Conservation (phyloP, 352 stramenopile genomes). For the Globisporangium megalacanthum region DNA sequence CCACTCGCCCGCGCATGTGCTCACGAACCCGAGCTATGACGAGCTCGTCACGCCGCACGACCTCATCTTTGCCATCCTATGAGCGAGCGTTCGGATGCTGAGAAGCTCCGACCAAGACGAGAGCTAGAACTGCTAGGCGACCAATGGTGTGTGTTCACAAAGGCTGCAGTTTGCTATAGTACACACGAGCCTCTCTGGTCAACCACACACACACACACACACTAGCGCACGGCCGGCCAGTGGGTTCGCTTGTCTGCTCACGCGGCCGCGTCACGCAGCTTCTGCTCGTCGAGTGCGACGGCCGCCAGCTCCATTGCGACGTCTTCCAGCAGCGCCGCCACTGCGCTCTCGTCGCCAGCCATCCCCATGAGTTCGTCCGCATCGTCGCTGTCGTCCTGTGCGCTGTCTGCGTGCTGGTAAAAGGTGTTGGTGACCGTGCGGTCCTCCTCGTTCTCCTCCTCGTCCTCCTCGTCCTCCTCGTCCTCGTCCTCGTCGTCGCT, state of each 20-base stretch:
- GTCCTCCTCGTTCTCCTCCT: constrained; percentile 10
- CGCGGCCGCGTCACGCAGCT: constrained; percentile 10
- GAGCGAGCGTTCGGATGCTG: constrained; percentile 6
- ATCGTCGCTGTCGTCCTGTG: constrained; percentile 12
- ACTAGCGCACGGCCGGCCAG: too few relatives aligned
- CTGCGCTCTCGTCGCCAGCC: constrained; percentile 22
- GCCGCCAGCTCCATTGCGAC: constrained; percentile 68
- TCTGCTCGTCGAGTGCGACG: constrained; percentile 41
- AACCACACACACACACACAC: too few relatives aligned
- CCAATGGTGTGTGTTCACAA: too few relatives aligned
- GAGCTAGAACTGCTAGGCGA: too few relatives aligned
- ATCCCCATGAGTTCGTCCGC: constrained; percentile 7
- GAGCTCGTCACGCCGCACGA: constrained; percentile 56
- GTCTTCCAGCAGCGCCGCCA: constrained; percentile 50
- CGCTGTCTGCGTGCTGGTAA: constrained; percentile 13
- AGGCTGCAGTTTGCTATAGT: too few relatives aligned
- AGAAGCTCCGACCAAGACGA: too few relatives aligned
- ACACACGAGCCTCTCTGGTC: too few relatives aligned
- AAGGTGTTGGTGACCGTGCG: constrained; percentile 15
- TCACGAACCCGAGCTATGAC: constrained; percentile 58
- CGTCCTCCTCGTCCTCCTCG: constrained; percentile 24
- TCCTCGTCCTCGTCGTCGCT: constrained; percentile 34
- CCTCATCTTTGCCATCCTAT: constrained; percentile 67
- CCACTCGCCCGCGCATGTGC: constrained; percentile 45
- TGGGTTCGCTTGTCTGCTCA: too few relatives aligned